These are phyloP conservation scores for Globisporangium parvum DNA, from an alignment of 352 stramenopile genomes.

Conservation along the genomic window DNA sequence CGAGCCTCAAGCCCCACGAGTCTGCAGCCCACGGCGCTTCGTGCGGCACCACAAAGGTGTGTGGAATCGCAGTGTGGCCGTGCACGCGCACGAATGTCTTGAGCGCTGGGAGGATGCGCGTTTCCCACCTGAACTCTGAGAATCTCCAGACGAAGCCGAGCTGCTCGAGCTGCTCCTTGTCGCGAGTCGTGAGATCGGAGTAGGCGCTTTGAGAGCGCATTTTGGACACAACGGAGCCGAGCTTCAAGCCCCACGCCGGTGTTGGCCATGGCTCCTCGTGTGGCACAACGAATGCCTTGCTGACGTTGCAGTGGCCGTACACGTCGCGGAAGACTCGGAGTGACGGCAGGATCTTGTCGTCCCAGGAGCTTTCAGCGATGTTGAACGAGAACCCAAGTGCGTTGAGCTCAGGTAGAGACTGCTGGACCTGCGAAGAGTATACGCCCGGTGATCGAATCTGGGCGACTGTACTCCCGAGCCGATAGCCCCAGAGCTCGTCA, in stretches of 20 bases:
- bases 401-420: constrained; percentile 26
- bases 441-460: constrained; percentile 28
- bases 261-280: constrained; percentile 27
- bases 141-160: constrained; percentile 58
- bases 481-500: too few species aligned
- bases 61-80: constrained; percentile 24
- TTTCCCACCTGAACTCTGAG: constrained; percentile 39
- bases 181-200: constrained; percentile 40
- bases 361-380: constrained; percentile 43
- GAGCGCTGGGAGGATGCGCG: constrained; percentile 38
- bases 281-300: constrained; percentile 32
- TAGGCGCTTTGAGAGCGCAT: constrained; percentile 39
- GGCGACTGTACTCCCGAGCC: too few species aligned
- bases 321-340: constrained; percentile 34
- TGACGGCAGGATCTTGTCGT: constrained; percentile 38
- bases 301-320: constrained; percentile 37
- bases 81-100: constrained; percentile 33
- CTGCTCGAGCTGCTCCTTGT: constrained; percentile 33
- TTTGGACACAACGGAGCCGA: constrained; percentile 55
- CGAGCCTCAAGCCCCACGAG: constrained; percentile 33
- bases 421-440: constrained; percentile 27
- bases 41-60: constrained; percentile 44
- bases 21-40: constrained; percentile 34
- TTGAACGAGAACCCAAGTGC: constrained; percentile 45
- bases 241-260: constrained; percentile 25